Percentiles rank a stretch among this genome's conserved stretches.
Conservation (phyloP, 2,329 filamentous ascomycete genomes). For the Metarhizium sp. region DNA sequence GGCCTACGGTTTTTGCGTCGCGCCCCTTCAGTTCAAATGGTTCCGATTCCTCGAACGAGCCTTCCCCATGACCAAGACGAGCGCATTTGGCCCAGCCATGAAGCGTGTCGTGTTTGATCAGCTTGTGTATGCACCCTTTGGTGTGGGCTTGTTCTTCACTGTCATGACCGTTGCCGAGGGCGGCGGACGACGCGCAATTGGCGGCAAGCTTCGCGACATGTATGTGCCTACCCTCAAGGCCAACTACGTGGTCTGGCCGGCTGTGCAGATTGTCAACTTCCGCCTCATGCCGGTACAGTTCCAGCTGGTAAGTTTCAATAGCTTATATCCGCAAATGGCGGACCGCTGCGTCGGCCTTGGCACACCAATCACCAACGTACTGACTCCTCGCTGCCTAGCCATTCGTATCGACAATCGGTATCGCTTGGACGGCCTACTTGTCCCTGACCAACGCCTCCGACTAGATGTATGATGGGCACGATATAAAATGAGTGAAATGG, state of each 20-base stretch:
- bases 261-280: conserved; percentile 96
- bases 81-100: conserved; percentile 66
- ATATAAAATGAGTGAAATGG: background rate
- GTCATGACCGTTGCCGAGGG: conserved; percentile 96
- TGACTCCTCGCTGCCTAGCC: conserved; percentile 45
- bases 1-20: conserved; percentile 95
- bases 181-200: conserved; percentile 69
- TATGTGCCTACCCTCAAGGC: conserved; percentile 91
- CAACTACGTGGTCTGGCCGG: conserved; percentile 91
- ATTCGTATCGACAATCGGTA: conserved; percentile 91
- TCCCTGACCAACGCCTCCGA: conserved; percentile 85
- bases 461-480: conserved; percentile 29
- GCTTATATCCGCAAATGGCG: background rate
- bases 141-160: conserved; percentile 82
- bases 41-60: conserved; percentile 73
- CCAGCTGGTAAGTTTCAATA: conserved; percentile 59
- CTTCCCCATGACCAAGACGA: conserved; percentile 77
- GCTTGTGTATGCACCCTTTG: conserved; percentile 83
- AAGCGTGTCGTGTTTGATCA: conserved; percentile 92
- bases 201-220: conserved; percentile 83
- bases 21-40: conserved; percentile 92
- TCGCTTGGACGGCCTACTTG: conserved; percentile 95
- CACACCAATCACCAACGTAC: background rate
- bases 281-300: conserved; percentile 89
- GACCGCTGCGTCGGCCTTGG: too few relatives aligned